Percentiles rank a stretch among this genome's conserved stretches.
These are phyloP conservation scores for Saccharomycopsis selenospora DNA, from an alignment of 805 yeast species.

Conservation along the genomic window DNA sequence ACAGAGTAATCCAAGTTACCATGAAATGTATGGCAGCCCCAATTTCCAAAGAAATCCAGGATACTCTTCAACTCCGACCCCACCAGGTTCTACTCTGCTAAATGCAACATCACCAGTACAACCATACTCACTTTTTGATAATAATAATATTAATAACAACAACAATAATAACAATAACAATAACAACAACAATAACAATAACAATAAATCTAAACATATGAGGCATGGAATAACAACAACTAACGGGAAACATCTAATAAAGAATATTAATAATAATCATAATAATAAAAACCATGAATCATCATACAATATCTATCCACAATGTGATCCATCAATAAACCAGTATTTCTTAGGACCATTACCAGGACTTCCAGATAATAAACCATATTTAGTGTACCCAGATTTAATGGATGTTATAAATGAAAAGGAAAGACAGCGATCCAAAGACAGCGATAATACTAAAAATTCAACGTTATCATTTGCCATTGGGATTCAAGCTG, in stretches of 20 bases:
- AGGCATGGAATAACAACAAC: neutral
- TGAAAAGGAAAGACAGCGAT: neutral
- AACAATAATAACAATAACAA: neutral
- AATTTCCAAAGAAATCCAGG: neutral
- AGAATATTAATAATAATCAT: neutral
- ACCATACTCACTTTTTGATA: constrained; percentile 1
- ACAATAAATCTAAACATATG: neutral
- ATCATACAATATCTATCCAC: constrained; percentile 30
- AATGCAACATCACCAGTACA: neutral
- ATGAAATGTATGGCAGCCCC: neutral
- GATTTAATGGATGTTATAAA: constrained; percentile 36
- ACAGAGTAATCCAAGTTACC: neutral
- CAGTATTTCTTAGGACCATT: constrained; percentile 59
- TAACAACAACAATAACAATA: neutral
- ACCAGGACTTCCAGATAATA: constrained; percentile 29
- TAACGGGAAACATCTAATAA: neutral
- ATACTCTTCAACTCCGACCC: neutral
- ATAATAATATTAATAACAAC: neutral
- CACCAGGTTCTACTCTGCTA: neutral
- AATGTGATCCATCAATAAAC: constrained; percentile 52
- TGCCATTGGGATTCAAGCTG: constrained; percentile 27
- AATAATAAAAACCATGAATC: neutral
- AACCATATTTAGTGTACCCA: constrained; percentile 44
- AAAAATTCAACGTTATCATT: constrained; percentile 23
- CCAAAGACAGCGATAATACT: neutral